A percentile compares a stretch with the other conserved stretches of the same genome.
phyloP scores from a whole-genome alignment of 2,329 filamentous ascomycete species.

The Cercospora zeina region DNA sequence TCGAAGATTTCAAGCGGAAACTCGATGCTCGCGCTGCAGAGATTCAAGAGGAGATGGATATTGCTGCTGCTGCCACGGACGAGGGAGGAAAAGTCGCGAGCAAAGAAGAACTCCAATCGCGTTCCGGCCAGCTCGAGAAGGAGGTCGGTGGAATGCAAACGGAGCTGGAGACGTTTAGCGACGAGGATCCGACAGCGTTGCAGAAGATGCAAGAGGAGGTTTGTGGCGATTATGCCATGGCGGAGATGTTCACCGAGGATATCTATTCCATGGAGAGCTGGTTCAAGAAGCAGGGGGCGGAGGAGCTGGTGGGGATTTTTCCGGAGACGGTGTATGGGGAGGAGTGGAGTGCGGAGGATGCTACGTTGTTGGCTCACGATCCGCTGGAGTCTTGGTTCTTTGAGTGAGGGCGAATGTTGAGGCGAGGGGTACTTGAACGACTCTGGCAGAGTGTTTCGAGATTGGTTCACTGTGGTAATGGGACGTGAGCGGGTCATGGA shows the following conservation, averaged over 20 bases:
- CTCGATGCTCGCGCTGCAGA: conserved; percentile 44
- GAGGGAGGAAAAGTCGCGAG: conserved; percentile 20
- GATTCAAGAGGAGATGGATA: conserved; percentile 43
- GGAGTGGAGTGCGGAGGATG: conserved; percentile 56
- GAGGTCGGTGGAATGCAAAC: conserved; percentile 44
- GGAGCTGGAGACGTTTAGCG: conserved; percentile 49
- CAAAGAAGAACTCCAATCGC: conserved; percentile 42
- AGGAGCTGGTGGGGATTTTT: conserved; percentile 47
- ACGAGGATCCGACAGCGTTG: conserved; percentile 50
- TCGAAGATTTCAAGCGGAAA: conserved; percentile 45
- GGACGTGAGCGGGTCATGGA: neutral
- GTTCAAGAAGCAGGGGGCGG: conserved; percentile 46
- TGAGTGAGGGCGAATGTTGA: neutral
- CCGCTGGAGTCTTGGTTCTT: conserved; percentile 1
- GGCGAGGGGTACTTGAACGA: no score
- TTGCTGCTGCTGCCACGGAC: conserved; percentile 14
- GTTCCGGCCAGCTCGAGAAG: conserved; percentile 41
- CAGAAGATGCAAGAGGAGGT: conserved; percentile 44
- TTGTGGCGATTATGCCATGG: conserved; percentile 35
- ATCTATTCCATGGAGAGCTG: conserved; percentile 51
- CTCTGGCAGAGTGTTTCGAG: neutral
- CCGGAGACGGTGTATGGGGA: conserved; percentile 54
- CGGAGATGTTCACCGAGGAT: conserved; percentile 47
- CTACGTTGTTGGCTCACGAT: conserved; percentile 3
- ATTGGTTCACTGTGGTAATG: neutral